These are phyloP conservation scores for Salvia hispanica DNA, from an alignment of 257 asterid species.

Conservation along the genomic window DNA sequence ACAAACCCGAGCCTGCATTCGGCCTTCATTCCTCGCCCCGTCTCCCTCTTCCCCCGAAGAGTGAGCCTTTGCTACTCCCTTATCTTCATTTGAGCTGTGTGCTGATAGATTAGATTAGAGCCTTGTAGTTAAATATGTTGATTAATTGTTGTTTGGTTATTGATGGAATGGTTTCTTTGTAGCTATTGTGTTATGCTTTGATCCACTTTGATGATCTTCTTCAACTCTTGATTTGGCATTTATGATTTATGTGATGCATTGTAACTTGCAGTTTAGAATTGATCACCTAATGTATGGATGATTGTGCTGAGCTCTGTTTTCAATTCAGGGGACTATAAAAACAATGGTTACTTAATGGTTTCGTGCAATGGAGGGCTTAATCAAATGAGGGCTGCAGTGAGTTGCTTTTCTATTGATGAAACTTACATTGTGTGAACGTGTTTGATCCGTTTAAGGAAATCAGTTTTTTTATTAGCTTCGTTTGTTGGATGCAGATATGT, in stretches of 20 bases:
- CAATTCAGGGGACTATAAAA: constrained; percentile 81
- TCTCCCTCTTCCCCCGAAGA: constrained; percentile 70
- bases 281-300: neutral
- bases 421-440: neutral
- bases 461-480: constrained; percentile 3
- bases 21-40: constrained; percentile 40
- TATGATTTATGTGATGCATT: neutral
- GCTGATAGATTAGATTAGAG: neutral
- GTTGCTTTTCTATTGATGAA: constrained; percentile 31
- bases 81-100: neutral
- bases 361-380: constrained; percentile 50
- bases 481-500: constrained; percentile 63
- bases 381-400: constrained; percentile 97
- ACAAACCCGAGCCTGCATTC: constrained; percentile 42
- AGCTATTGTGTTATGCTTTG: neutral
- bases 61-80: constrained; percentile 43
- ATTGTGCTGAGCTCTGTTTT: constrained; percentile 20
- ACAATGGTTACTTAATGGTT: constrained; percentile 86
- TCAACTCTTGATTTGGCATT: neutral
- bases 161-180: neutral
- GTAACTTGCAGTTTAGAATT: neutral
- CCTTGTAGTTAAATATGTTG: neutral
- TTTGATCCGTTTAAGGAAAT: neutral
- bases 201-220: neutral
- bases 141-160: neutral